Base-by-base conservation (phyloP, 495 filamentous ascomycete species). In the Aspergillus mulundensis region DNA sequence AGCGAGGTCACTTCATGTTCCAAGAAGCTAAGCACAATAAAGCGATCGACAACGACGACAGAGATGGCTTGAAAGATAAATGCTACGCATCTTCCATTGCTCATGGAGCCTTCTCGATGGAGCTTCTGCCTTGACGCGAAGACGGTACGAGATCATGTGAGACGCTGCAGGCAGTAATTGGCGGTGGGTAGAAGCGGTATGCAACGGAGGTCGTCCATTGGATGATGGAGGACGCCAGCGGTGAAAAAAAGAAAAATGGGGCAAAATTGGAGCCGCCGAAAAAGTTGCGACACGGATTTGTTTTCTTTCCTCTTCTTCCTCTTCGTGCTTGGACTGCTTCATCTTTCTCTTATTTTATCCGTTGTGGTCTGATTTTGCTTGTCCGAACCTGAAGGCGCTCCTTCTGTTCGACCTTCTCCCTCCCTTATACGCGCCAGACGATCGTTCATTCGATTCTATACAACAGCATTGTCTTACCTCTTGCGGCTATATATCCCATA, bases 141-240 rank as follows among this genome's bases (percentile, higher is more conserved):
- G 59, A 61, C 48, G 58, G 53, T 64, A 54, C 52, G 61, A 21
- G 4, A 14, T 23, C 30, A 51, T 47, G 64, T 67, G 68, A 56
- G 15, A 25, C 30, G 21, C 19, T 18, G 0, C 0, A 1, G 38
- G 56, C 67, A 67, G 69, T 67, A 51, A 59, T 16, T 1, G 3
- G 12, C 16, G 45, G 65, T 61, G 66, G 56, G 60, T 48, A 28
- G 38, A 32, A 58, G 68, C 68, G 70, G 68, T 46, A 30, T n/a
- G 24, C 12, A 6, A 2, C 11, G 12, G 25, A 36, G 44, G 23
- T 47, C 21, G 12, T 0, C 52, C 7, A 44, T 49, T 53, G 55
- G 52, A 10, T 21, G 24, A 16, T n/a, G 61, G 59, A 51, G 61
- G 59, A 51, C 15, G 44, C 34, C 32, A 43, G 19, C 43, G 39